phyloP scores from a whole-genome alignment of 495 filamentous ascomycete species.

The Podospora pseudoanserina region DNA sequence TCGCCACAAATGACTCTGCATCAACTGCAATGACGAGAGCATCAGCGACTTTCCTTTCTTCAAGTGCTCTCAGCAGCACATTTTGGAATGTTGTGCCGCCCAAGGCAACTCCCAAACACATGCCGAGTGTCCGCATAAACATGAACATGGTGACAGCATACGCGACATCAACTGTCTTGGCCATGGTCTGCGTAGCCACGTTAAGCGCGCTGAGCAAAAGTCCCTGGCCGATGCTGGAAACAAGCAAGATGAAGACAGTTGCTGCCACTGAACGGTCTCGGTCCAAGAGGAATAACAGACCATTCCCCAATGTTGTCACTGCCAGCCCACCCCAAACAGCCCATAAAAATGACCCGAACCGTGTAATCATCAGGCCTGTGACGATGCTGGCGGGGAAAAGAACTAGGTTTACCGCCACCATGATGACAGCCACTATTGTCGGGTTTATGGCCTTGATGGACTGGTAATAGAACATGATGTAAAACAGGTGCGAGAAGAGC shows the following conservation, averaged over 20 bases:
- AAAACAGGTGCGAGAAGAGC: conserved; percentile 48
- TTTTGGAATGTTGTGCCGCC: conserved; percentile 59
- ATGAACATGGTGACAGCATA: conserved; percentile 50
- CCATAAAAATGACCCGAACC: conserved; percentile 47
- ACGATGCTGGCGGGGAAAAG: conserved; percentile 44
- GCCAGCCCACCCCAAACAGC: conserved; percentile 51
- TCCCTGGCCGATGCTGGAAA: conserved; percentile 49
- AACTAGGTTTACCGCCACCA: conserved; percentile 51
- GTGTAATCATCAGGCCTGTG: conserved; percentile 43
- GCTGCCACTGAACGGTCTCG: conserved; percentile 35
- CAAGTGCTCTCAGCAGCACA: conserved; percentile 41
- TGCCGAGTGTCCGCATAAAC: conserved; percentile 54
- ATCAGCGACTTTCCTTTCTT: conserved; percentile 25
- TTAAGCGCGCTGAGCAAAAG: conserved; percentile 44
- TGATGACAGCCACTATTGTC: conserved; percentile 53
- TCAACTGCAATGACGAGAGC: conserved; percentile 32
- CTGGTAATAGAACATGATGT: conserved; percentile 62
- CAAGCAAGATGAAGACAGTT: conserved; percentile 50
- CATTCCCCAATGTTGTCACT: conserved; percentile 46
- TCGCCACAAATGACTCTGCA: conserved; percentile 31
- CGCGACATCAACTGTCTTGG: conserved; percentile 22
- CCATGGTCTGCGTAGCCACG: conserved; percentile 47
- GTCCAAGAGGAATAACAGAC: conserved; percentile 42
- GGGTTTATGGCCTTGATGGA: conserved; percentile 55
- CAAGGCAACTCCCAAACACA: conserved; percentile 57